Evolutionary conservation across 768 basidiomycete species (phyloP), one percentile per base, ranked within the genome.

Genomic region (Rhizopogon vesiculosus): DNA sequence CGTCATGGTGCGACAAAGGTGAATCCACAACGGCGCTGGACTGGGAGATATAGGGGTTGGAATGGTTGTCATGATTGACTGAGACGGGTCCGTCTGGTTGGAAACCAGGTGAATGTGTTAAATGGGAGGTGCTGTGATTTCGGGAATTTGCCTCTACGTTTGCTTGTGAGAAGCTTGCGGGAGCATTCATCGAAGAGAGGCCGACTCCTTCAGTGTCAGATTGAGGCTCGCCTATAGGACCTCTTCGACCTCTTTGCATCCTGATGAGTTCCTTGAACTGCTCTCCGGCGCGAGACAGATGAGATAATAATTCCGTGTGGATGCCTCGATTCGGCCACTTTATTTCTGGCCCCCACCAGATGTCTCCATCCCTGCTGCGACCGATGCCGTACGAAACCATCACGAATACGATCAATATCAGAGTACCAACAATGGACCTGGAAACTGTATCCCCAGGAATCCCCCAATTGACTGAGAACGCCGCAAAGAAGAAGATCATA

Each of bases 311-410:
- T 3, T 15, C 15, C 48, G 15, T 19, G 19, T 6, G 13, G 8
- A 49, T 15, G 5, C 15, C 8, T 38, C 19, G 9, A 38, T 5
- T 8, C 13, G 3, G 42, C 16, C 3, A 25, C 25, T 1, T 49
- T 39, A n/a, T 68, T 61, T 42, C 58, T 57, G 42, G 18, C 58
- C 58, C 56, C 58, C 58, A 53, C 28, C 50, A 22, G 22, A 22
- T 45, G 18, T 55, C 53, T 31, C 53, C 48, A 45, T 52, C 41
- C 39, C 45, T 52, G 22, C 53, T 53, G n/a, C 57, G 44, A 40
- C 69, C 69, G 38, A 81, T 72, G 55, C 76, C 76, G 77, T 78
- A 82, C 5, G 66, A 39, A 33, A 79, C 72, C 42, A 80, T 67
- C 8, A 69, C 41, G 4, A 61, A 58, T 9, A 72, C 62, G 0